These are phyloP conservation scores for Huntiella abstrusa DNA, from an alignment of 2,329 filamentous ascomycete genomes.

Conservation along the genomic window DNA sequence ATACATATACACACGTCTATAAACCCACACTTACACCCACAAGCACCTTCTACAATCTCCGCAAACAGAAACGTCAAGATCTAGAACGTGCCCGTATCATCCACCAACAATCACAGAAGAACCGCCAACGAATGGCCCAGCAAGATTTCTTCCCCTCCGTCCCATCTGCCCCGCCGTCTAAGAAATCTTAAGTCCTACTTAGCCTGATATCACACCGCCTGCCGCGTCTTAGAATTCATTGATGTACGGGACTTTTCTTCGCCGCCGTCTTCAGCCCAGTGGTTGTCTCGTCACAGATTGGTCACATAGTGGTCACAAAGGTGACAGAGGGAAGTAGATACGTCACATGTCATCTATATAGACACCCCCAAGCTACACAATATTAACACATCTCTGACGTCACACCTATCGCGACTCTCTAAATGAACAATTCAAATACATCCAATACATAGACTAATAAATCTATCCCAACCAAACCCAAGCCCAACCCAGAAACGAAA, in stretches of 20 bases:
- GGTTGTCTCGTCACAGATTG: no score
- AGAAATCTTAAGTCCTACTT: conserved; percentile 3
- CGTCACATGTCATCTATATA: not conserved
- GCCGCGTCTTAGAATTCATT: no score
- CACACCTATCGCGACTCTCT: no score
- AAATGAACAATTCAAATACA: not conserved
- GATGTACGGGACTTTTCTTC: not conserved
- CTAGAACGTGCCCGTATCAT: conserved; percentile 36
- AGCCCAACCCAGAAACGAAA: not conserved
- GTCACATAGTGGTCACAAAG: no score
- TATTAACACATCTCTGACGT: no score
- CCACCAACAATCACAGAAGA: conserved; percentile 43
- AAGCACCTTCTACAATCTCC: conserved; percentile 73
- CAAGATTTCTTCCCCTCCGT: conserved; percentile 72
- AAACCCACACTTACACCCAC: not conserved
- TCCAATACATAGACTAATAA: not conserved
- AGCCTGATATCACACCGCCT: not conserved
- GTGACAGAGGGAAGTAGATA: no score
- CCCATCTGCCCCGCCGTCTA: conserved; percentile 31
- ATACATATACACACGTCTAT: conserved; percentile 17
- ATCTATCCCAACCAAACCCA: not conserved
- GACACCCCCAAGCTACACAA: not conserved
- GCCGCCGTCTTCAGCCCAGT: no score
- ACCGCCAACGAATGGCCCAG: conserved; percentile 61
- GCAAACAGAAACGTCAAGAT: conserved; percentile 50